Conservation (phyloP, 345 rosid species). For the Dovyalis caffra region DNA sequence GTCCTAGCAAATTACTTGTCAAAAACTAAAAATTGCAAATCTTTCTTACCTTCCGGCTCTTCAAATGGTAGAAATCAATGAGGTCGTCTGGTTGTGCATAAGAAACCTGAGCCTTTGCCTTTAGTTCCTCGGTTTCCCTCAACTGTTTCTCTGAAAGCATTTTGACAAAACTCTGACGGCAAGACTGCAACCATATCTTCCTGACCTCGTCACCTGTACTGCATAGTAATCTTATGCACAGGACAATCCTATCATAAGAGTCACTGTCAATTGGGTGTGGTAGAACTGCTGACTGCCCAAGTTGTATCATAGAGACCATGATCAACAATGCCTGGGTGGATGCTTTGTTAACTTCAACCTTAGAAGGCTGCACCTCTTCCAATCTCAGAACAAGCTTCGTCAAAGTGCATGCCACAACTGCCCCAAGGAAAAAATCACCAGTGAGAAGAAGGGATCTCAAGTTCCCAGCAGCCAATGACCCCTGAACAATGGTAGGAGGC, state of each 20-base stretch:
- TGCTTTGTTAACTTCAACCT: slow-evolving; percentile 71
- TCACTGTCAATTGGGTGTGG: slow-evolving; percentile 95
- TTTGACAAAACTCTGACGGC: slow-evolving; percentile 89
- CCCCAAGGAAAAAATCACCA: slow-evolving; percentile 97
- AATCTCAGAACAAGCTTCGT: slow-evolving; percentile 88
- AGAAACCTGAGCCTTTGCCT: slow-evolving; percentile 91
- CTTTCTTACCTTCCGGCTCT: slow-evolving; percentile 83
- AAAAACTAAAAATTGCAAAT: background rate
- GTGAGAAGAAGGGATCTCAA: slow-evolving; percentile 86
- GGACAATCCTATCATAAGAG: slow-evolving; percentile 77
- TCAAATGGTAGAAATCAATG: slow-evolving; percentile 93
- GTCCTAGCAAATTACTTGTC: background rate
- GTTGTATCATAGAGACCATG: slow-evolving; percentile 88
- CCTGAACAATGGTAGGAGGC: slow-evolving; percentile 74
- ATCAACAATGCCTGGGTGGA: slow-evolving; percentile 67
- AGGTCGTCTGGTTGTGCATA: slow-evolving; percentile 98
- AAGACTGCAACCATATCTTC: slow-evolving; percentile 85
- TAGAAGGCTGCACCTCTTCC: slow-evolving; percentile 89
- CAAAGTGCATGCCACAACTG: slow-evolving; percentile 92
- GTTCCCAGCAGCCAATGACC: slow-evolving; percentile 68
- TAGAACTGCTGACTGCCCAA: slow-evolving; percentile 83
- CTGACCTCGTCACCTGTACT: slow-evolving; percentile 74
- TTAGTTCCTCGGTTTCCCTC: slow-evolving; percentile 77
- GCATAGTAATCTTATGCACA: slow-evolving; percentile 81
- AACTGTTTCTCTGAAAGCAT: slow-evolving; percentile 95